These are phyloP conservation scores for Phlegmacium glaucopus DNA, from an alignment of 768 basidiomycete genomes.

Conservation along the genomic window DNA sequence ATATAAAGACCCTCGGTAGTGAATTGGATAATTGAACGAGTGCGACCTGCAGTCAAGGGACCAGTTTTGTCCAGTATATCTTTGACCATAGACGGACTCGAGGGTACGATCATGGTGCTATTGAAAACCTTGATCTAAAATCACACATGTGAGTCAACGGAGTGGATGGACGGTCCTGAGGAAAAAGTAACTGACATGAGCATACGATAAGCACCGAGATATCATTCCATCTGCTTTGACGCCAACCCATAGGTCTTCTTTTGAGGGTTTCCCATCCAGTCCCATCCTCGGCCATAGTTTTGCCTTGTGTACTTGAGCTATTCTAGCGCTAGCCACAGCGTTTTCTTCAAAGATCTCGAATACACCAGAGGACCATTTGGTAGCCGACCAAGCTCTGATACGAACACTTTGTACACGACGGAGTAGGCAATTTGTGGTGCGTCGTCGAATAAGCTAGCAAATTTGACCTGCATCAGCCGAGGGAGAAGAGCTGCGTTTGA, in stretches of 20 bases:
- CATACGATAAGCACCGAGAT: conserved; percentile 62
- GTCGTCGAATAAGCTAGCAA: conserved; percentile 81
- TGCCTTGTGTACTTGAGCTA: conserved; percentile 91
- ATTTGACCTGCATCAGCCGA: conserved; percentile 76
- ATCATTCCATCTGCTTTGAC: conserved; percentile 92
- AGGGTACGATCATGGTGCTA: too few species aligned
- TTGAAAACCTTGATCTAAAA: too few species aligned
- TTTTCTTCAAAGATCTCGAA: conserved; percentile 77
- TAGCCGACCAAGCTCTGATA: conserved; percentile 62
- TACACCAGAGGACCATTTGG: conserved; percentile 65
- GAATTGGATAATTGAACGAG: too few species aligned
- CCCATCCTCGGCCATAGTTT: conserved; percentile 41
- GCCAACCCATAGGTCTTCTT: conserved; percentile 68
- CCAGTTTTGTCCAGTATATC: too few species aligned
- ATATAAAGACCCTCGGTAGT: too few species aligned
- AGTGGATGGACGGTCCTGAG: too few species aligned
- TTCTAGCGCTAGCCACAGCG: conserved; percentile 83
- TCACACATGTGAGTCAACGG: too few species aligned
- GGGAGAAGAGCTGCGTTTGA: conserved; percentile 87
- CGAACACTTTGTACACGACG: conserved; percentile 64
- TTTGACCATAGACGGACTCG: too few species aligned
- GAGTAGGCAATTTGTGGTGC: conserved; percentile 82
- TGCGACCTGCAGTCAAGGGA: too few species aligned
- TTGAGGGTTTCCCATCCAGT: conserved; percentile 25
- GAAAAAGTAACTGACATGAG: too few species aligned